These are phyloP conservation scores for Trichoderma sp. DNA, from an alignment of 2,329 filamentous ascomycete species.

Conservation along the genomic window DNA sequence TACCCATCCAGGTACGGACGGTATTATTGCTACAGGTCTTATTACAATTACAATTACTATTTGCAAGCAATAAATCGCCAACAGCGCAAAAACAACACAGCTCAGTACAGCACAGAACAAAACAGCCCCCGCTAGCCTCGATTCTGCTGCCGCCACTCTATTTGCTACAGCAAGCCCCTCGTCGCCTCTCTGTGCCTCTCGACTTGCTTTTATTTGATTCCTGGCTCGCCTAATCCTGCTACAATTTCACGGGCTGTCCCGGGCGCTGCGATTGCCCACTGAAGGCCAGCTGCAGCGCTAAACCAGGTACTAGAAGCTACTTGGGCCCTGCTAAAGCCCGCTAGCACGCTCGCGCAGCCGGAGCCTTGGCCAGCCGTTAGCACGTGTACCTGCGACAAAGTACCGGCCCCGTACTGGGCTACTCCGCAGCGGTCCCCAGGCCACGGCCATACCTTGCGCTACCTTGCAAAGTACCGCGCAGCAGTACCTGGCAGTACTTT, in stretches of 20 bases:
- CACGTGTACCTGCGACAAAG: not conserved
- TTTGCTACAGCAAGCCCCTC: conserved; percentile 7
- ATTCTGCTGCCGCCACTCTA: conserved; percentile 11
- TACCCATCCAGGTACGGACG: too few relatives aligned
- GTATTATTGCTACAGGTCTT: too few relatives aligned
- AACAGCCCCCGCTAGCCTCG: not conserved
- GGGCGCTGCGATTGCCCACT: not conserved
- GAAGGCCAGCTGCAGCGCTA: not conserved
- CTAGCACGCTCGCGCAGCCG: not conserved
- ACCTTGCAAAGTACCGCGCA: not conserved
- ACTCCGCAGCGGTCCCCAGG: not conserved
- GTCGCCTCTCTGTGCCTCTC: not conserved
- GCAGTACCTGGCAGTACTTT: not conserved
- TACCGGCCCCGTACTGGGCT: not conserved
- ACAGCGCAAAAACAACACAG: not conserved
- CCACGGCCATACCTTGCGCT: not conserved
- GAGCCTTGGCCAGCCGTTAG: not conserved
- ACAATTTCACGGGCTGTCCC: not conserved
- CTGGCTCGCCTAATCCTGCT: conserved; percentile 2
- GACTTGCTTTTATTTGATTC: not conserved
- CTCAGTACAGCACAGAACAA: not conserved
- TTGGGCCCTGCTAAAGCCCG: not conserved
- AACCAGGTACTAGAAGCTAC: not conserved
- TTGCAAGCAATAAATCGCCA: not conserved
- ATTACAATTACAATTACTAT: not conserved